A percentile compares a stretch with the other conserved stretches of the same genome.
Evolutionary conservation across 768 basidiomycete genomes (phyloP).

Genomic region (Boletus pseudopeckii): DNA sequence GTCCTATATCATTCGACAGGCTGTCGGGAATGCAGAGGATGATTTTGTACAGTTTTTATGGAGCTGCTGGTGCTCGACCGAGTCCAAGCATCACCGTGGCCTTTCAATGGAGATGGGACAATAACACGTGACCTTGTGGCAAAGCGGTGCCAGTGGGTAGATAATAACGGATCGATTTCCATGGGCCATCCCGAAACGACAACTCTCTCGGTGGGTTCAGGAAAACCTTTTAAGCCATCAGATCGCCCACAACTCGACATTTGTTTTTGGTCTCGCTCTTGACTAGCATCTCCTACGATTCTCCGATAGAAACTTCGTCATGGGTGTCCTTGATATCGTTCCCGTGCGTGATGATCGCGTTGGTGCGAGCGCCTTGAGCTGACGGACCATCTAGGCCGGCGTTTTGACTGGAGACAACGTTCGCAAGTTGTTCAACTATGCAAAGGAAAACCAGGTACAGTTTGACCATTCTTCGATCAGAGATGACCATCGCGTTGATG

Average conservation of each 20-base stretch:
- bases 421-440: slow-evolving; percentile 93
- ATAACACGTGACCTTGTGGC: slow-evolving; percentile 10
- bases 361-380: background rate
- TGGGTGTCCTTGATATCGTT: slow-evolving; percentile 84
- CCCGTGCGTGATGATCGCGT: slow-evolving; percentile 52
- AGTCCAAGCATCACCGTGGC: too few relatives aligned
- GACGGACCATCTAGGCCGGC: slow-evolving; percentile 58
- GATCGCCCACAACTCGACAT: background rate
- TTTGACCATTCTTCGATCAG: background rate
- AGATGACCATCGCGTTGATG: slow-evolving; percentile 1
- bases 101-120: too few relatives aligned
- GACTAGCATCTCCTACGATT: slow-evolving; percentile 13
- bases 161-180: slow-evolving; percentile 4
- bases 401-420: slow-evolving; percentile 95
- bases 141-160: too few relatives aligned
- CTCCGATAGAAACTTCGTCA: slow-evolving; percentile 26
- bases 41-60: background rate
- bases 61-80: too few relatives aligned
- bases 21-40: background rate
- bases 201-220: slow-evolving; percentile 12
- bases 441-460: slow-evolving; percentile 78
- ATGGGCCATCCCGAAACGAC: background rate
- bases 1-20: background rate
- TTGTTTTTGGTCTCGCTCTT: background rate
- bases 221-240: background rate